Conservation (phyloP, 305 asterid genomes). For the Ilex paraguariensis region DNA sequence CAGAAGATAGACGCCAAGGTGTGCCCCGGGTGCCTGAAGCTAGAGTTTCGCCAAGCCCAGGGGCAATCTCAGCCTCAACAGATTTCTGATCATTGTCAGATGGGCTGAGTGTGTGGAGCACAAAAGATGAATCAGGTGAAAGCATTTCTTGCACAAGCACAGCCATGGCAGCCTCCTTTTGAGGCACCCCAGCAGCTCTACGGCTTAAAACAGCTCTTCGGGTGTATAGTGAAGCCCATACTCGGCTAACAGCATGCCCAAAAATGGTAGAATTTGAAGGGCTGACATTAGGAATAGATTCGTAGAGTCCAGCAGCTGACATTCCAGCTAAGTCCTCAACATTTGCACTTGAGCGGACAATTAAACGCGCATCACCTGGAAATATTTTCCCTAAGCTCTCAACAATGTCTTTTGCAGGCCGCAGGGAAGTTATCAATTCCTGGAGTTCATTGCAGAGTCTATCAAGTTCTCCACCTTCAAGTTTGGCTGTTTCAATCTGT, state of each 20-base stretch:
- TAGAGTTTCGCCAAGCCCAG: conserved; percentile 90
- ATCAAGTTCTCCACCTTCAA: conserved; percentile 60
- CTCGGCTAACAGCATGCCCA: conserved; percentile 61
- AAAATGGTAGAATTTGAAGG: conserved; percentile 50
- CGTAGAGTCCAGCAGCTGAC: conserved; percentile 98
- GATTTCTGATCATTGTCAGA: conserved; percentile 43
- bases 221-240: conserved; percentile 92
- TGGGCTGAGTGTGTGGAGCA: conserved; percentile 89
- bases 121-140: conserved; percentile 90
- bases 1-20: conserved; percentile 77
- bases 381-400: conserved; percentile 48
- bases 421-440: conserved; percentile 55
- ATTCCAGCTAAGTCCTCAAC: conserved; percentile 99
- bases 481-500: conserved; percentile 60
- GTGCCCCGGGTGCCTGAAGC: conserved; percentile 96
- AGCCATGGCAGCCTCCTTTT: conserved; percentile 71
- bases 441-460: conserved; percentile 61
- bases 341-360: conserved; percentile 98
- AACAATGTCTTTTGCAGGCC: conserved; percentile 43
- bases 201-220: conserved; percentile 92
- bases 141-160: conserved; percentile 92
- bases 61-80: conserved; percentile 85
- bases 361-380: conserved; percentile 43
- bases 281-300: conserved; percentile 87
- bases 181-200: conserved; percentile 61